These are phyloP conservation scores for Apiotrichum porosum DNA, from an alignment of 1,284 basidiomycete genomes.

Conservation along the genomic window DNA sequence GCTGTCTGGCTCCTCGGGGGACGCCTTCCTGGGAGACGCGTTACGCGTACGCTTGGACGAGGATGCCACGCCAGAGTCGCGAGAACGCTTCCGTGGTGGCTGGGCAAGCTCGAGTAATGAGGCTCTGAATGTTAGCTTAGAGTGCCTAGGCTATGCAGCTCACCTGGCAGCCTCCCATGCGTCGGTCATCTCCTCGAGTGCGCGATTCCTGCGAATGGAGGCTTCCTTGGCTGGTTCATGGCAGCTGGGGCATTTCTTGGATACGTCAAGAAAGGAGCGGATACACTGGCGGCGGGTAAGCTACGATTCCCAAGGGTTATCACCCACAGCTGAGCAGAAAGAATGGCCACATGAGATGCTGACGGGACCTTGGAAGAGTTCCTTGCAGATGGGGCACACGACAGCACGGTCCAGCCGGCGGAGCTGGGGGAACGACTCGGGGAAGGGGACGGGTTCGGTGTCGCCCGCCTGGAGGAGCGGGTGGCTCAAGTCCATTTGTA, in stretches of 20 bases:
- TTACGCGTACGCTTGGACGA: slow-evolving; percentile 1
- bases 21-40: slow-evolving; percentile 12
- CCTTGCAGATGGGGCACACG: slow-evolving; percentile 44
- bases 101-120: slow-evolving; percentile 7
- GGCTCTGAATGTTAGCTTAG: slow-evolving; percentile 16
- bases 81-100: slow-evolving; percentile 4
- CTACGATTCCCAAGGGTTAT: not conserved
- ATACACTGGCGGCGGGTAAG: slow-evolving; percentile 32
- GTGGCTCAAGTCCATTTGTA: slow-evolving; percentile 38
- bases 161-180: slow-evolving; percentile 44
- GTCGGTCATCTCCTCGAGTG: slow-evolving; percentile 43
- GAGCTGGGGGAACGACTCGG: slow-evolving; percentile 28
- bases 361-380: slow-evolving; percentile 38
- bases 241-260: slow-evolving; percentile 36
- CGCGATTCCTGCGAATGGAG: slow-evolving; percentile 39
- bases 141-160: not conserved
- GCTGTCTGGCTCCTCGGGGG: slow-evolving; percentile 1
- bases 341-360: slow-evolving; percentile 45
- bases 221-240: slow-evolving; percentile 35
- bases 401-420: slow-evolving; percentile 35
- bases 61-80: not conserved
- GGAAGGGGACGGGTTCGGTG: slow-evolving; percentile 35
- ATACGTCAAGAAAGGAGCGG: slow-evolving; percentile 30
- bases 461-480: slow-evolving; percentile 26
- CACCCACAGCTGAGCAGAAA: slow-evolving; percentile 46